Evolutionary conservation across 495 filamentous ascomycete species (phyloP), one percentile per base, ranked within the genome.

Genomic region (Hypoxylon cercidicola): DNA sequence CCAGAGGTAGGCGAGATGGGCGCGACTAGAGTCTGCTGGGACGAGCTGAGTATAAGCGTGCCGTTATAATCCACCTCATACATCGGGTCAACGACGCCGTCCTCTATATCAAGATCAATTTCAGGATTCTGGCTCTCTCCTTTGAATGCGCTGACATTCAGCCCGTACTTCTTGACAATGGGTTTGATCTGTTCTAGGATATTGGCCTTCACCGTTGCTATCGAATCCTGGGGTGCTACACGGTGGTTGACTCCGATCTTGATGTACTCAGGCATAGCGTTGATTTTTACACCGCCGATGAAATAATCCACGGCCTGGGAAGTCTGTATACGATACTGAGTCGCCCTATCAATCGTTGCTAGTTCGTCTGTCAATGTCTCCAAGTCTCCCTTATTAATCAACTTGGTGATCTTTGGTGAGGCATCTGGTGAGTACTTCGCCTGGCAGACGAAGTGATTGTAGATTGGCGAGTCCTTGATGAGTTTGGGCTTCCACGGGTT

Each of bases 181-280:
- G 73, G 67, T 39, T 85, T 79, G n/a, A 74, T 66, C 23, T 87
- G 76, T 13, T 78, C 68, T 7, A 83, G 65, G 4, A 87, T 78
- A 11, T 85, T 83, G 16, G 77, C 60, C 18, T 78, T 78, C 7
- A 90, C 75, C 18, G 76, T 66, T 12, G 79, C 68, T 0, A 83
- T 79, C 1, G 76, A 81, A 55, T 87, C 82, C 59, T 88, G 86
- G 16, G 87, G 75, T 9, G 86, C 87, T 10, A 89, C 81, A 5
- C 87, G 86, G 74, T 89, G 86, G 72, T 90, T 89, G 15, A 90
- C 80, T 3, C 84, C 79, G 0, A 85, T 81, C 11, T 75, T 80
- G 50, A 85, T 84, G 49, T 84, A 84, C 70, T 89, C 87, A 0
- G 87, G 87, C 15, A 90, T 81, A 0, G 87, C 87, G 59, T 90